Percentiles rank a stretch among this genome's conserved stretches.
These are phyloP conservation scores for Ophiostoma fasciatum DNA, from an alignment of 2,329 filamentous ascomycete species.

Conservation along the genomic window DNA sequence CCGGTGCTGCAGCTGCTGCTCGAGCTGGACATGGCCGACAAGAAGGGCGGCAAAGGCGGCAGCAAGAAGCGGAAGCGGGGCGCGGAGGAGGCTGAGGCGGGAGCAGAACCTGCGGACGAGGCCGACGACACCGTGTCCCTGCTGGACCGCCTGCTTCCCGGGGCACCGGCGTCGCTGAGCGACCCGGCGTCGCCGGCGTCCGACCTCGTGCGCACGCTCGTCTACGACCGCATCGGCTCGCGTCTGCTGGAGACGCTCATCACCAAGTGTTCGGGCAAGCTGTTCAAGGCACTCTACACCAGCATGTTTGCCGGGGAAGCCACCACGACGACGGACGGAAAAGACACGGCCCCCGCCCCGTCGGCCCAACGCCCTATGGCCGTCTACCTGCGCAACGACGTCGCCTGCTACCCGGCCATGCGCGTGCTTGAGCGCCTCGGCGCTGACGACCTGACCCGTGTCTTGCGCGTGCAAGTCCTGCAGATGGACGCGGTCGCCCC, in stretches of 20 bases:
- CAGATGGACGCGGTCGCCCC: conserved; percentile 40
- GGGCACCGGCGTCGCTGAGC: conserved; percentile 52
- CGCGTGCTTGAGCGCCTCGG: conserved; percentile 69
- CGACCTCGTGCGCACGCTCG: conserved; percentile 66
- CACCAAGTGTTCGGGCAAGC: conserved; percentile 63
- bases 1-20: conserved; percentile 84
- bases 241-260: conserved; percentile 80
- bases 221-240: conserved; percentile 85
- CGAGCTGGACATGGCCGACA: conserved; percentile 67
- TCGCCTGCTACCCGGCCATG: conserved; percentile 76
- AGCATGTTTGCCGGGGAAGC: conserved; percentile 48
- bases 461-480: conserved; percentile 52
- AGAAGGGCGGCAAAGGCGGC: conserved; percentile 40
- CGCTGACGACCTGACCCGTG: conserved; percentile 68
- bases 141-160: conserved; percentile 64
- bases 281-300: conserved; percentile 78
- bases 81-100: conserved; percentile 15
- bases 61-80: conserved; percentile 20
- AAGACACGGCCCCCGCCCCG: neutral
- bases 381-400: conserved; percentile 73
- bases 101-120: neutral
- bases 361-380: conserved; percentile 33
- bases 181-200: conserved; percentile 59
- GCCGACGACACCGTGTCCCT: conserved; percentile 30
- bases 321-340: too few relatives aligned